Evolutionary conservation across 1,284 basidiomycete species (phyloP).

Genomic region (Agroathelia rolfsii): DNA sequence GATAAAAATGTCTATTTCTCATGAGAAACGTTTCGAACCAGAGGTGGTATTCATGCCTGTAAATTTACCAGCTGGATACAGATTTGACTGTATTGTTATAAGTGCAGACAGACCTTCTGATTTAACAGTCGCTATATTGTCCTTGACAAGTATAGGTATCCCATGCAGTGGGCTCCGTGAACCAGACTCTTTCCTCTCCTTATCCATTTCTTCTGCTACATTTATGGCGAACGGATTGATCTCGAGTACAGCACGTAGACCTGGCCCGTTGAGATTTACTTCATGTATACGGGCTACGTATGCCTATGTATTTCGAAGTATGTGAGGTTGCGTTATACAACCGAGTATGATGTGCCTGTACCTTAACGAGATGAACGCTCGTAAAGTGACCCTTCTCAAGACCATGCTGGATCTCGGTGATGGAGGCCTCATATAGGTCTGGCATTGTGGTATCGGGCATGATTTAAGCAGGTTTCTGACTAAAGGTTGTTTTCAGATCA

Average conservation of each 20-base stretch:
- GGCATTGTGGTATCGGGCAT: too few species aligned
- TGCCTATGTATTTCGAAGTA: too few species aligned
- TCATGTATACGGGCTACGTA: constrained; percentile 65
- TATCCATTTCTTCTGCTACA: constrained; percentile 45
- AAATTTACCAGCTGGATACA: too few species aligned
- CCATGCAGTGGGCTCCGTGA: constrained; percentile 53
- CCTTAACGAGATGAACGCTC: constrained; percentile 59
- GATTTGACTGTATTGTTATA: too few species aligned
- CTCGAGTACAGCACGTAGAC: constrained; percentile 54
- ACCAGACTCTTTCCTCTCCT: constrained; percentile 36
- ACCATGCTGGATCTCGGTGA: constrained; percentile 45
- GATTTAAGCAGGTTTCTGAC: too few species aligned
- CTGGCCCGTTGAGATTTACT: constrained; percentile 55
- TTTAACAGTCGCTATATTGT: constrained; percentile 63
- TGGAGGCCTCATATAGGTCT: constrained; percentile 55
- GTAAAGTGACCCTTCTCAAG: constrained; percentile 43
- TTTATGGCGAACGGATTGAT: constrained; percentile 47
- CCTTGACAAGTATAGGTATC: constrained; percentile 63
- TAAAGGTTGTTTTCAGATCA: too few species aligned
- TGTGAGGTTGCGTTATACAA: constrained; percentile 8
- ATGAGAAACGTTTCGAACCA: constrained; percentile 12
- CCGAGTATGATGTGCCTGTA: too few species aligned
- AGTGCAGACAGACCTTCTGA: too few species aligned
- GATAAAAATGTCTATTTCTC: constrained; percentile 1
- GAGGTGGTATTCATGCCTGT: too few species aligned